Conservation (phyloP, 169 alveolate species). For the Eimeria brunetti region DNA sequence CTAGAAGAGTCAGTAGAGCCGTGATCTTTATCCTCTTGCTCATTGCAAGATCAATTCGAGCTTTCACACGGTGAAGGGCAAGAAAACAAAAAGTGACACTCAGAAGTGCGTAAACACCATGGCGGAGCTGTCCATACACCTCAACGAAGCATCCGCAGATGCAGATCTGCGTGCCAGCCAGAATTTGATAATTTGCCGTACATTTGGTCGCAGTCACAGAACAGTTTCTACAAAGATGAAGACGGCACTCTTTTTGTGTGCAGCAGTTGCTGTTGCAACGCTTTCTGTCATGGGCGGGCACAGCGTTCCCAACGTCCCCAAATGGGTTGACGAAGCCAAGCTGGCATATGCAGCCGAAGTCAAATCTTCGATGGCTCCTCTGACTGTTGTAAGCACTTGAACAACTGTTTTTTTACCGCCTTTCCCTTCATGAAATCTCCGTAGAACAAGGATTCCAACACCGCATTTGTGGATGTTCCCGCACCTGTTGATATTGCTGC, state of each 20-base stretch:
- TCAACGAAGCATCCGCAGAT: neutral
- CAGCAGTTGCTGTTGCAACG: conserved; percentile 57
- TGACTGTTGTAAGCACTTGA: neutral
- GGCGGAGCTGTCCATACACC: conserved; percentile 30
- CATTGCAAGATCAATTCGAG: neutral
- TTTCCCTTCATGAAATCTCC: neutral
- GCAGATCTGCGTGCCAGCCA: neutral
- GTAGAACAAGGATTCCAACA: neutral
- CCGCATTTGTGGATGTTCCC: neutral
- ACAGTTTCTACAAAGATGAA: conserved; percentile 31
- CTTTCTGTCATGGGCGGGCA: conserved; percentile 30
- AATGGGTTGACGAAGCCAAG: conserved; percentile 63
- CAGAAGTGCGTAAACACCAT: neutral
- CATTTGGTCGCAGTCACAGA: conserved; percentile 1
- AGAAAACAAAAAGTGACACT: conserved; percentile 36
- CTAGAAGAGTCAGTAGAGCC: conserved; percentile 1
- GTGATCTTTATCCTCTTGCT: neutral
- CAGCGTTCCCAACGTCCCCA: conserved; percentile 25
- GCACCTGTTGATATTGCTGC: conserved; percentile 57
- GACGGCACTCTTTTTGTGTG: conserved; percentile 47
- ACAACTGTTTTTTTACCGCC: neutral
- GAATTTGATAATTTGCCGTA: conserved; percentile 7
- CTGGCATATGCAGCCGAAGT: conserved; percentile 62
- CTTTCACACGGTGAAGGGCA: neutral
- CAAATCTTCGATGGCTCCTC: conserved; percentile 21